Conservation (phyloP, 805 yeast species). For the Sungouiella thailandica region DNA sequence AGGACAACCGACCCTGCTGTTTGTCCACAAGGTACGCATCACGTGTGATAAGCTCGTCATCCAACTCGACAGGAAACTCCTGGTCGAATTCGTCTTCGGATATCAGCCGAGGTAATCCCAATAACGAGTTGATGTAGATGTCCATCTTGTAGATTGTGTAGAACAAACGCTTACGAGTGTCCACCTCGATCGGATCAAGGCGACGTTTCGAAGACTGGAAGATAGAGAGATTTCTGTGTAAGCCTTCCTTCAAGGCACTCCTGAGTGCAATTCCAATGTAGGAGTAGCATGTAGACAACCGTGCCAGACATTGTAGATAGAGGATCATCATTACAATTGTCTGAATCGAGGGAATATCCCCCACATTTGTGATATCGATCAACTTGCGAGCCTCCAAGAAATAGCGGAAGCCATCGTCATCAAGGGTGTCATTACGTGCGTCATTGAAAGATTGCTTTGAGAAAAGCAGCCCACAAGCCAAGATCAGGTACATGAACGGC, state of each 20-base stretch:
- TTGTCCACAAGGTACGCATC: conserved; percentile 46
- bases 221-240: conserved; percentile 62
- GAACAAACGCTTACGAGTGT: conserved; percentile 77
- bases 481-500: conserved; percentile 78
- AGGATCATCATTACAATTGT: conserved; percentile 82
- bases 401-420: conserved; percentile 75
- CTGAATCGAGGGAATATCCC: conserved; percentile 78
- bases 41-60: conserved; percentile 79
- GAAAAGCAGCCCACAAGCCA: conserved; percentile 85
- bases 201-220: conserved; percentile 45
- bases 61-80: conserved; percentile 76
- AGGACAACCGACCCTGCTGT: conserved; percentile 53
- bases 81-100: conserved; percentile 81
- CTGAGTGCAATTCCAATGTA: conserved; percentile 85
- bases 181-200: conserved; percentile 72
- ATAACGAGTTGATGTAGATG: conserved; percentile 77
- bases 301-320: conserved; percentile 83
- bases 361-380: conserved; percentile 78
- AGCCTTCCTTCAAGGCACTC: conserved; percentile 76
- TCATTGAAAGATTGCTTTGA: conserved; percentile 30
- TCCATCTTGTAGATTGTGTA: conserved; percentile 92
- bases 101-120: conserved; percentile 79
- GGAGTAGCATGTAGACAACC: conserved; percentile 81
- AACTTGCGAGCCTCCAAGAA: conserved; percentile 76
- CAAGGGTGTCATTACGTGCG: conserved; percentile 35